Percentiles rank a stretch among this genome's conserved stretches.
Evolutionary conservation across 2,329 filamentous ascomycete genomes (phyloP).

Genomic region (Triangularia setosa): DNA sequence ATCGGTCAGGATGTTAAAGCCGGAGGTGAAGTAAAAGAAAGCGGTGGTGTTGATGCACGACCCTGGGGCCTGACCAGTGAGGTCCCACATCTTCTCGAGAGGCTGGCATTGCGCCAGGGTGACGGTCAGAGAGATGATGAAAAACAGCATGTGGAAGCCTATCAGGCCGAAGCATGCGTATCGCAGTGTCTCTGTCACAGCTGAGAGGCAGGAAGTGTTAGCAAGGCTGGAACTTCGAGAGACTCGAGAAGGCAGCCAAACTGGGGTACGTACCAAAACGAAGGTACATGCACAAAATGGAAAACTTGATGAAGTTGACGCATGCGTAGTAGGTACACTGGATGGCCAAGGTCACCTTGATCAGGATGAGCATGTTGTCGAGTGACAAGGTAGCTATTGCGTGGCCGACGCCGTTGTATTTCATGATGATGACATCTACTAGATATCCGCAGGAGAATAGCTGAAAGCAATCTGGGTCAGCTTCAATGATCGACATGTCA

Average conservation of each 20-base stretch:
- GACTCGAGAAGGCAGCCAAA: not conserved
- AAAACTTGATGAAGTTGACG: constrained; percentile 40
- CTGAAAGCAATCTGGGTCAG: not conserved
- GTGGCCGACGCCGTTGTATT: not conserved
- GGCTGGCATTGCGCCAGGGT: constrained; percentile 41
- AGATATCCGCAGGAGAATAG: not conserved
- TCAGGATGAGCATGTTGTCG: constrained; percentile 1
- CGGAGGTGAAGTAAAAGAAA: constrained; percentile 42
- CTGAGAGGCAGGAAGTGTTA: not conserved
- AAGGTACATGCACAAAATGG: constrained; percentile 44
- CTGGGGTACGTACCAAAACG: constrained; percentile 38
- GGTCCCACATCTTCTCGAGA: constrained; percentile 40
- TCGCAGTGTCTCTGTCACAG: constrained; percentile 24
- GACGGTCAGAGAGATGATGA: constrained; percentile 37
- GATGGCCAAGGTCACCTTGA: constrained; percentile 33
- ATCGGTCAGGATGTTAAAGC: constrained; percentile 46
- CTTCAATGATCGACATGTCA: not conserved
- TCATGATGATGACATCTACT: not conserved
- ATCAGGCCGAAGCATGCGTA: constrained; percentile 35
- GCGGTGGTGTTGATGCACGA: constrained; percentile 39
- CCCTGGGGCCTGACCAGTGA: constrained; percentile 30
- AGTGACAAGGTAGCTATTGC: not conserved
- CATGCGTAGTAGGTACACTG: constrained; percentile 40
- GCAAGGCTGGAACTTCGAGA: not conserved
- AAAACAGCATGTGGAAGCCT: constrained; percentile 37